These are phyloP conservation scores for Logfia minima DNA, from an alignment of 129 eudicot genomes.

Conservation along the genomic window DNA sequence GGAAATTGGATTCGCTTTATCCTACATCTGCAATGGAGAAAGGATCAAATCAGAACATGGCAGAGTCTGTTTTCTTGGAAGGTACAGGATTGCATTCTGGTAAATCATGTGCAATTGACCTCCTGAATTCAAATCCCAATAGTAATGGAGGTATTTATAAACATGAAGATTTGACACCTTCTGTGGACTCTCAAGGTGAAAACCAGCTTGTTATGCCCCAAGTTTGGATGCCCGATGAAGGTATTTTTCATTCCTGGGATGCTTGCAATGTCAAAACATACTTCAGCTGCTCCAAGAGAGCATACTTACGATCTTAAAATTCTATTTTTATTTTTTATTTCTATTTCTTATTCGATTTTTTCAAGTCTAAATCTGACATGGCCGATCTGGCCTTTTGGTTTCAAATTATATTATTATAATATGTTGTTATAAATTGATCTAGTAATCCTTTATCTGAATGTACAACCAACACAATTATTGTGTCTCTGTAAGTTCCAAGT, in stretches of 20 bases:
- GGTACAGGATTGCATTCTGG: conserved; percentile 29
- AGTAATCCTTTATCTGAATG: neutral
- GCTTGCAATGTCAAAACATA: conserved; percentile 17
- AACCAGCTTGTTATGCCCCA: conserved; percentile 56
- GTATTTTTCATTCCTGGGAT: conserved; percentile 35
- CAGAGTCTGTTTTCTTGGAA: conserved; percentile 41
- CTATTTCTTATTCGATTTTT: neutral
- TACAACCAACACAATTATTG: conserved; percentile 7
- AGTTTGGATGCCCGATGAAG: conserved; percentile 50
- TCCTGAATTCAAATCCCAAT: conserved; percentile 29
- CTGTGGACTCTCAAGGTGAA: conserved; percentile 71
- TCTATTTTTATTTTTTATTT: neutral
- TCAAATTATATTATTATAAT: neutral
- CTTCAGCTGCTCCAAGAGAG: neutral
- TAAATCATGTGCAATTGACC: conserved; percentile 32
- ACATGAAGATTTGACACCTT: conserved; percentile 32
- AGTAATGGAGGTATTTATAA: conserved; percentile 26
- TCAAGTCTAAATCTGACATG: neutral
- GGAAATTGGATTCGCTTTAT: conserved; percentile 44
- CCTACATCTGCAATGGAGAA: conserved; percentile 50
- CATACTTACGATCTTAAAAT: neutral
- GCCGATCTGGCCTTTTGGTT: conserved; percentile 18
- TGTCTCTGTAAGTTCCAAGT: neutral
- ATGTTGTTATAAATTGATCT: conserved; percentile 13
- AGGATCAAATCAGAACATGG: conserved; percentile 57